Base-by-base conservation (phyloP, 1,284 basidiomycete species). In the Farysia itapuensis region DNA sequence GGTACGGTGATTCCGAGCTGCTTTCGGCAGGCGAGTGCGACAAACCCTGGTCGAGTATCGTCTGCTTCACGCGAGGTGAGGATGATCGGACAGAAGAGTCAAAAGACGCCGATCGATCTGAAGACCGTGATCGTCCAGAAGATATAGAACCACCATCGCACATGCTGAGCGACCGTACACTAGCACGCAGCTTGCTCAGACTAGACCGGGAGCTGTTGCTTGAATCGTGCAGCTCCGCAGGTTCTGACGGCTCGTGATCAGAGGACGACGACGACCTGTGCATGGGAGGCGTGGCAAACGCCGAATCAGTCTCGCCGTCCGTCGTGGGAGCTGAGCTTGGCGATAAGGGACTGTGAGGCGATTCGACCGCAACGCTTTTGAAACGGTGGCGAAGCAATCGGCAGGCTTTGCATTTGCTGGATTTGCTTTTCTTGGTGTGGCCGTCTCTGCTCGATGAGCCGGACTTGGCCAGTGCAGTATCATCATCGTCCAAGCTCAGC, bases 351-450 rank as follows among this genome's bases (percentile, higher is more conserved):
- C 45, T 45, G 4, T 39, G 44, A 13, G 46, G 49, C 2, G 57
- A 53, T 16, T 53, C 49, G 14, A 39, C 30, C 21, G n/a, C n/a
- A n/a, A 39, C 15, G 5, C 5, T 28, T 25, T 50, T 60, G 34
- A 46, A 25, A 11, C 50, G 57, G 45, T 46, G 50, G 22, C 57
- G 57, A 24, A 61, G 15, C 47, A 49, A 33, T 33, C 59, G 52
- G 39, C 59, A 63, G 34, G 35, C 50, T 4, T 44, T 40, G 26
- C 59, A 63, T 48, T 63, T 63, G 52, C 30, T 48, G 30, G 59
- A 52, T 45, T 63, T 63, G 7, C 28, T 4, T 18, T 63, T 63
- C 39, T 54, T 57, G 37, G 39, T 43, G 20, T 60, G 57, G 18
- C 50, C 50, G 8, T 60, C 57, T 28, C 50, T 29, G 46, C 50